These are phyloP conservation scores for Uronychia binucleata DNA, from an alignment of 73 alveolate genomes.

Conservation along the genomic window DNA sequence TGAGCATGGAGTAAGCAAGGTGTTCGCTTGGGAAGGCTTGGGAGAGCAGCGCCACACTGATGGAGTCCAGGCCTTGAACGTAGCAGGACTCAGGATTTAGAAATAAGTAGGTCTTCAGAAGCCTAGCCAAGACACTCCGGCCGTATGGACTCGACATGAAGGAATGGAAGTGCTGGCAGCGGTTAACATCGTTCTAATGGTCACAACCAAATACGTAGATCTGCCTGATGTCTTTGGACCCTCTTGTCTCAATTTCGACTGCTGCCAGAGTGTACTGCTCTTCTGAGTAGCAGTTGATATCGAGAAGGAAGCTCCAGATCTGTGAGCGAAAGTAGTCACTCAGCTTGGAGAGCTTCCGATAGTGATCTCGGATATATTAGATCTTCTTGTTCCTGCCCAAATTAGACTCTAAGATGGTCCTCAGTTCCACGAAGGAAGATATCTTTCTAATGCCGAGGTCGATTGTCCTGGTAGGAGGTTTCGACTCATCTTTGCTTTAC, in stretches of 20 bases:
- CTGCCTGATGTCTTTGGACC: not conserved
- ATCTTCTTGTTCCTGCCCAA: no score
- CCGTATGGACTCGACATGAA: not conserved
- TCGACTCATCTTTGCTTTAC: not conserved
- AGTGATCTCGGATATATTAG: not conserved
- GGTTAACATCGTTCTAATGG: not conserved
- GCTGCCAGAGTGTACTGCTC: not conserved
- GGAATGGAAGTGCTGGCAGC: conserved; percentile 50
- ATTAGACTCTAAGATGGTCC: no score
- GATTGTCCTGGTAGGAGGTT: no score
- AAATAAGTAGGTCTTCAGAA: conserved; percentile 3
- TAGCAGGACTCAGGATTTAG: conserved; percentile 23
- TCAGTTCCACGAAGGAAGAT: not conserved
- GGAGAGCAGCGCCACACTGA: conserved; percentile 27
- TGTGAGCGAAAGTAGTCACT: not conserved
- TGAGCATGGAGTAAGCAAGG: conserved; percentile 1
- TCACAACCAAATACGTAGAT: not conserved
- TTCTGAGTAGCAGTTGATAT: not conserved
- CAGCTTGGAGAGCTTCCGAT: not conserved
- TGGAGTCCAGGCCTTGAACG: conserved; percentile 41
- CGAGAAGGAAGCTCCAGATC: not conserved
- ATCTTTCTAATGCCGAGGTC: no score
- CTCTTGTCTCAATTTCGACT: not conserved
- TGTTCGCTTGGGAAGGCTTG: not conserved
- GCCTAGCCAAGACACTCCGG: not conserved